Evolutionary conservation across 352 stramenopile species (phyloP).

Genomic region (Phytophthora sp.): DNA sequence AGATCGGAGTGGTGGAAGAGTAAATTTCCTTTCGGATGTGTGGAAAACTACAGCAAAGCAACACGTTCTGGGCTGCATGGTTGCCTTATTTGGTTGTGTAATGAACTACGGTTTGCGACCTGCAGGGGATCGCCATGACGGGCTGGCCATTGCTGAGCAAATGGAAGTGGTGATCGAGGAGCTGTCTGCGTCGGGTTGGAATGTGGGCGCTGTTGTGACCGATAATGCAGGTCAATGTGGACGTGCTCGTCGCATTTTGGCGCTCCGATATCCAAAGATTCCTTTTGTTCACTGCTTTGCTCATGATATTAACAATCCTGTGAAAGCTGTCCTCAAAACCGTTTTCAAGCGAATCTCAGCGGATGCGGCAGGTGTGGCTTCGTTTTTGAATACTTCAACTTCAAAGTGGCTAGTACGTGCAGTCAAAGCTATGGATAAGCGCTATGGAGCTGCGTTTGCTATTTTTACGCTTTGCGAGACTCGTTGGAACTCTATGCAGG

Average conservation of each 20-base stretch:
- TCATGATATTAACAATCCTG: constrained; percentile 27
- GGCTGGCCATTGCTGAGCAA: constrained; percentile 11
- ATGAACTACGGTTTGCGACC: constrained; percentile 9
- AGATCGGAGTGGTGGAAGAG: constrained; percentile 11
- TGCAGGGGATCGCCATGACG: constrained; percentile 7
- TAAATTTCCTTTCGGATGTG: constrained; percentile 12
- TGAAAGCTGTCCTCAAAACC: constrained; percentile 17
- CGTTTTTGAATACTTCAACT: constrained; percentile 15
- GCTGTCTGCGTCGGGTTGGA: constrained; percentile 3
- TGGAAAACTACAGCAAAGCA: constrained; percentile 9
- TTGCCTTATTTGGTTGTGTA: not conserved
- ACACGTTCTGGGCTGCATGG: constrained; percentile 9
- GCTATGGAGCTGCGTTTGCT: constrained; percentile 5
- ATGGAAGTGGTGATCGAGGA: constrained; percentile 9
- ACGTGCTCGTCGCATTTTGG: constrained; percentile 15
- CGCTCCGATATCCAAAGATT: constrained; percentile 13
- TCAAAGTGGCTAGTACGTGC: constrained; percentile 15
- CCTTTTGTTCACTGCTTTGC: constrained; percentile 16
- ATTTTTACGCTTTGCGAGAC: constrained; percentile 14
- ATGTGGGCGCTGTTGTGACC: constrained; percentile 8
- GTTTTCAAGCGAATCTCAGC: not conserved
- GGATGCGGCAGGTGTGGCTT: constrained; percentile 4
- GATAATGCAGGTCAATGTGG: constrained; percentile 19
- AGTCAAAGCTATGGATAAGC: constrained; percentile 2
- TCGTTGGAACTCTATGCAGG: constrained; percentile 14